Conservation (phyloP, 2,329 filamentous ascomycete genomes). For the Bipolaris sorokiniana region DNA sequence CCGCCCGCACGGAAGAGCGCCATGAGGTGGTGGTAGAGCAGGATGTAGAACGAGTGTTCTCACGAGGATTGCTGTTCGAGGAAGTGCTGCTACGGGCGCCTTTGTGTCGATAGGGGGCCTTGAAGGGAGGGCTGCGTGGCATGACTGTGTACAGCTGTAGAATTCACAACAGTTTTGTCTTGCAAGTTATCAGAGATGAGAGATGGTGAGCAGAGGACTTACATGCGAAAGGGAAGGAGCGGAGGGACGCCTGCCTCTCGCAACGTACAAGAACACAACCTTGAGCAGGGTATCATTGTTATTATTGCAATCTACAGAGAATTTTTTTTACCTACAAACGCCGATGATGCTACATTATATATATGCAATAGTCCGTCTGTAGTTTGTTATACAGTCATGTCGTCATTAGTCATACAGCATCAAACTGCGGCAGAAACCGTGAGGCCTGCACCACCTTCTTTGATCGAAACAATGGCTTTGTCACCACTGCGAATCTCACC, state of each 20-base stretch:
- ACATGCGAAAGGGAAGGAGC: constrained; percentile 24
- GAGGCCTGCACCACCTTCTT: constrained; percentile 54
- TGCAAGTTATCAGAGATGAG: not conserved
- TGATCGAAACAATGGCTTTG: constrained; percentile 71
- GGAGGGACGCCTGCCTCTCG: constrained; percentile 21
- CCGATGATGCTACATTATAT: constrained; percentile 19
- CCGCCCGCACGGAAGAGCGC: constrained; percentile 17
- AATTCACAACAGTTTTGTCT: not conserved
- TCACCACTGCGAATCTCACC: constrained; percentile 80
- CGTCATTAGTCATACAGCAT: constrained; percentile 24
- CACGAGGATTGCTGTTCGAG: constrained; percentile 13
- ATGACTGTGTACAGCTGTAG: constrained; percentile 7
- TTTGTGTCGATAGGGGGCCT: constrained; percentile 16
- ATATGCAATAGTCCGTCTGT: constrained; percentile 12
- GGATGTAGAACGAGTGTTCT: constrained; percentile 10
- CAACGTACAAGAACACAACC: not conserved
- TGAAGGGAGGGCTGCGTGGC: constrained; percentile 16
- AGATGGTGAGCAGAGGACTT: not conserved
- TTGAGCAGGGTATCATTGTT: constrained; percentile 8
- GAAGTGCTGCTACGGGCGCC: constrained; percentile 19
- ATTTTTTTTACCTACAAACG: constrained; percentile 14
- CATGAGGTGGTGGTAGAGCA: constrained; percentile 11
- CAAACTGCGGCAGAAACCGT: constrained; percentile 24
- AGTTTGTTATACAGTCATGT: constrained; percentile 31
- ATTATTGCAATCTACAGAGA: constrained; percentile 17